Conservation (phyloP, 2,329 filamentous ascomycete species). For the Alternaria longipes region DNA sequence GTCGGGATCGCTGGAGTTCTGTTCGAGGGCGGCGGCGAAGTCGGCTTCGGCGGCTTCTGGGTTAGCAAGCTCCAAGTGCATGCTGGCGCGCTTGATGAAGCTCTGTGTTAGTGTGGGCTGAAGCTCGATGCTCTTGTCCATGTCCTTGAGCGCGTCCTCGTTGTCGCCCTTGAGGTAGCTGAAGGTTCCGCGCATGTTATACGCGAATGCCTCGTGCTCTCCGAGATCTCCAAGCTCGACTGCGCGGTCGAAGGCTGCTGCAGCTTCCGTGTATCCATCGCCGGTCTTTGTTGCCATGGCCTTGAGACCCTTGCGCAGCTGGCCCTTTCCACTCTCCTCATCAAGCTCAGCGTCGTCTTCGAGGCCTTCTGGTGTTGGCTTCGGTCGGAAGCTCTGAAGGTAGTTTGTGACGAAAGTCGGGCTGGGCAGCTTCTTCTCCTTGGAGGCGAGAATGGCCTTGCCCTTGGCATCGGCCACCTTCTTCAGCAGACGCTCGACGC, state of each 20-base stretch:
- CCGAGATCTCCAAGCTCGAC: slow-evolving; percentile 82
- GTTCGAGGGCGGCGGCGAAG: slow-evolving; percentile 83
- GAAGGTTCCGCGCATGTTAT: slow-evolving; percentile 97
- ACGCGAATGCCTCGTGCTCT: slow-evolving; percentile 86
- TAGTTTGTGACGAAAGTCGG: slow-evolving; percentile 98
- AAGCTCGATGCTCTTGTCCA: slow-evolving; percentile 92
- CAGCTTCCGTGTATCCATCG: slow-evolving; percentile 90
- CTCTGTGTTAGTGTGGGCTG: slow-evolving; percentile 90
- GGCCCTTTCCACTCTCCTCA: slow-evolving; percentile 81
- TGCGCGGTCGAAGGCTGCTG: slow-evolving; percentile 85
- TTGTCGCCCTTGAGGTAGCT: slow-evolving; percentile 91
- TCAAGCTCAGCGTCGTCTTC: slow-evolving; percentile 82
- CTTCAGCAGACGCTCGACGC: slow-evolving; percentile 92
- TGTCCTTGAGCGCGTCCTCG: slow-evolving; percentile 79
- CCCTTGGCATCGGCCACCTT: slow-evolving; percentile 96
- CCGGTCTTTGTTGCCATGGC: slow-evolving; percentile 86
- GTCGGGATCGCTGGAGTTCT: slow-evolving; percentile 90
- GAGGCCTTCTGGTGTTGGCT: slow-evolving; percentile 79
- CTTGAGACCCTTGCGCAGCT: slow-evolving; percentile 83
- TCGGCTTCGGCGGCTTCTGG: slow-evolving; percentile 87
- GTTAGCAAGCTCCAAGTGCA: slow-evolving; percentile 91
- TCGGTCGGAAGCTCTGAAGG: slow-evolving; percentile 94
- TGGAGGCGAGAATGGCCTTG: slow-evolving; percentile 82
- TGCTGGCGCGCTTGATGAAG: slow-evolving; percentile 98
- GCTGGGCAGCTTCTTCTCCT: slow-evolving; percentile 87